Base-by-base conservation (phyloP, 2,329 filamentous ascomycete genomes). In the Aspergillus sp. region DNA sequence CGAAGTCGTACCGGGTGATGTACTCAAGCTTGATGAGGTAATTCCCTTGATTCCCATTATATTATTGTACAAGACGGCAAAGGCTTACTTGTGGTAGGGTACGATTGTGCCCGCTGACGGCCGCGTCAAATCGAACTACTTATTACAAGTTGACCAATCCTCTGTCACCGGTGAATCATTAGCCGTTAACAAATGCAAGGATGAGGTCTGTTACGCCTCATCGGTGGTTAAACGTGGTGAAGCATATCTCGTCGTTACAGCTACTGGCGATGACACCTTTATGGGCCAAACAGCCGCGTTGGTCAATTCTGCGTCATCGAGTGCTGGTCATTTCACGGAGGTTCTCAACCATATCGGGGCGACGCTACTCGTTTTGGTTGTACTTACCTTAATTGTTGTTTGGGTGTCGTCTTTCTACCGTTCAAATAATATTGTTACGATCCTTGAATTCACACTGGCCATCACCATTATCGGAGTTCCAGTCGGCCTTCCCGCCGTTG, bases 401-500 rank as follows among this genome's bases (percentile, higher is more conserved):
- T 96, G 91, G 91, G 80, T 96, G 61, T 87, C 89, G 17, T 90
- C 87, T 1, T 96, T 93, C 82, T 96, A 96, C 81, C 89, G 91
- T 59, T 93, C 89, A 70, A 93, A 93, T 77, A 76, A 74, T 58
- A 96, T 95, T 62, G 87, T 93, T 62, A 77, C 78, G 6, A 96
- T 96, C 59, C 86, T 96, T 48, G 83, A 90, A 64, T 95, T 91
- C 80, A 95, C 91, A 55, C 83, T 96, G 45, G 91, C 90, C 65
- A 93, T 96, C 68, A 95, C 90, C 68, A 93, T 96, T 64, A 90
- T 96, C 62, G 91, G 91, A 84, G 91, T 96, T 25, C 91, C 91
- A 55, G 91, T 96, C 77, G 91, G 91, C 87, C 90, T 96, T 64
- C 91, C 91, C 60, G 91, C 90, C 67, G 91, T 96, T 79, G 91